These are phyloP conservation scores for Lunularia cruciata DNA, from an alignment of 225 moss, liverwort and hornwort genomes.

Conservation along the genomic window DNA sequence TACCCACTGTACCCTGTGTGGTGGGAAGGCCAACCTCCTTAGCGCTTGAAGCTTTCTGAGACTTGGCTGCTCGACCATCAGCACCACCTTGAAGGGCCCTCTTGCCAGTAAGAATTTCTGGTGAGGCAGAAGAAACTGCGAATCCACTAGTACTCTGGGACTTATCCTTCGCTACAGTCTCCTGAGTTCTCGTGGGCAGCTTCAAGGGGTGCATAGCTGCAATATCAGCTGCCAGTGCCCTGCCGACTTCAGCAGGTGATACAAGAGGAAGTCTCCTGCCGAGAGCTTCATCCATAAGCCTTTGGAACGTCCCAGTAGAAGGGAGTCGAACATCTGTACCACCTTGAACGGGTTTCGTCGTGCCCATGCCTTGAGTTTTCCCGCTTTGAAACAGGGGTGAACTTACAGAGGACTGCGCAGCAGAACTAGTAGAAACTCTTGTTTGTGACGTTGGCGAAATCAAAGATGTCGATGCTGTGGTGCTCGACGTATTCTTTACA, in stretches of 20 bases:
- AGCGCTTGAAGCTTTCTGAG: constrained; percentile 22
- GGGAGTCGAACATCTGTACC: constrained; percentile 21
- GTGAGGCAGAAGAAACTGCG: constrained; percentile 5
- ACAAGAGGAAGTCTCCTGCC: constrained; percentile 36
- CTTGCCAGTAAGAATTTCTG: constrained; percentile 23
- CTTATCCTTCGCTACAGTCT: constrained; percentile 29
- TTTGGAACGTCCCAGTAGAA: constrained; percentile 39
- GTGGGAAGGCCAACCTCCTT: constrained; percentile 21
- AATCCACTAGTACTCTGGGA: background rate
- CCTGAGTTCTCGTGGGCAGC: constrained; percentile 20
- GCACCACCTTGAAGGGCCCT: constrained; percentile 19
- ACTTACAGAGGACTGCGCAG: background rate
- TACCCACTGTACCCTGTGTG: constrained; percentile 22
- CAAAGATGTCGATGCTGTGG: constrained; percentile 11
- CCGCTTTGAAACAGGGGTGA: constrained; percentile 6
- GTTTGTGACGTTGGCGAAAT: constrained; percentile 6
- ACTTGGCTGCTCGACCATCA: constrained; percentile 29
- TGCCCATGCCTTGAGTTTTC: constrained; percentile 22
- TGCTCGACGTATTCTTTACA: background rate
- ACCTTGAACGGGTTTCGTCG: constrained; percentile 15
- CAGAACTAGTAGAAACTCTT: background rate
- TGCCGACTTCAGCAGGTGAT: constrained; percentile 45
- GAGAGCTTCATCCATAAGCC: constrained; percentile 50
- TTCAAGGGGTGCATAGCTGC: constrained; percentile 38
- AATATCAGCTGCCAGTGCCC: constrained; percentile 40